Percentiles rank a stretch among this genome's conserved stretches.
Evolutionary conservation across 768 basidiomycete species (phyloP).

Genomic region (Hericium rajendrae): DNA sequence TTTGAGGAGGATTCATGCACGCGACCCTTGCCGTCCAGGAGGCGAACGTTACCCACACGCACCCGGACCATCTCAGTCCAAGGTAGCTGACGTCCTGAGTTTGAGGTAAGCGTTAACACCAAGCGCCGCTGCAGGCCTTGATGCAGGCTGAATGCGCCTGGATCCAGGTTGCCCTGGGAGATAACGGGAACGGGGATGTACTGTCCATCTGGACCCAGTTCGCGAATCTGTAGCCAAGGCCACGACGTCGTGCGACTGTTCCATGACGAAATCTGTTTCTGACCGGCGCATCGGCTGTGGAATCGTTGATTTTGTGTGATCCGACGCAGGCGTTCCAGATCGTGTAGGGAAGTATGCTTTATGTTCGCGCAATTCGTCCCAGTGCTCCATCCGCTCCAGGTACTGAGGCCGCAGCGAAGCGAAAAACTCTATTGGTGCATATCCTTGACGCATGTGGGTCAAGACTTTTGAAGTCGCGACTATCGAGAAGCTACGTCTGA

Average conservation of each 20-base stretch:
- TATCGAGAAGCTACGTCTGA: slow-evolving; percentile 76
- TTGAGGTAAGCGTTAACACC: slow-evolving; percentile 65
- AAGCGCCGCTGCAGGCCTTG: slow-evolving; percentile 90
- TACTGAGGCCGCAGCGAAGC: slow-evolving; percentile 75
- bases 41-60: slow-evolving; percentile 72
- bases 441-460: slow-evolving; percentile 60
- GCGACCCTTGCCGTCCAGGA: slow-evolving; percentile 77
- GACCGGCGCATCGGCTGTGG: slow-evolving; percentile 81
- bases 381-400: slow-evolving; percentile 80
- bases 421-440: slow-evolving; percentile 87
- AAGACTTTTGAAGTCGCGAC: slow-evolving; percentile 66
- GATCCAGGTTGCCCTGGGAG: slow-evolving; percentile 64
- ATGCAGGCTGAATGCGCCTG: slow-evolving; percentile 79
- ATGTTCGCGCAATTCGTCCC: slow-evolving; percentile 89
- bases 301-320: slow-evolving; percentile 17
- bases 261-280: slow-evolving; percentile 83
- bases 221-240: slow-evolving; percentile 81
- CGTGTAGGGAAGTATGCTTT: slow-evolving; percentile 30
- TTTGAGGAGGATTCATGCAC: slow-evolving; percentile 71
- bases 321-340: slow-evolving; percentile 20
- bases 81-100: slow-evolving; percentile 82
- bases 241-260: slow-evolving; percentile 86
- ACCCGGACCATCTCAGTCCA: slow-evolving; percentile 77
- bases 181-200: slow-evolving; percentile 80
- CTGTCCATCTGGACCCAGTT: slow-evolving; percentile 76